Evolutionary conservation across 306 rosid species (phyloP).

Genomic region (Cicer judaicum): DNA sequence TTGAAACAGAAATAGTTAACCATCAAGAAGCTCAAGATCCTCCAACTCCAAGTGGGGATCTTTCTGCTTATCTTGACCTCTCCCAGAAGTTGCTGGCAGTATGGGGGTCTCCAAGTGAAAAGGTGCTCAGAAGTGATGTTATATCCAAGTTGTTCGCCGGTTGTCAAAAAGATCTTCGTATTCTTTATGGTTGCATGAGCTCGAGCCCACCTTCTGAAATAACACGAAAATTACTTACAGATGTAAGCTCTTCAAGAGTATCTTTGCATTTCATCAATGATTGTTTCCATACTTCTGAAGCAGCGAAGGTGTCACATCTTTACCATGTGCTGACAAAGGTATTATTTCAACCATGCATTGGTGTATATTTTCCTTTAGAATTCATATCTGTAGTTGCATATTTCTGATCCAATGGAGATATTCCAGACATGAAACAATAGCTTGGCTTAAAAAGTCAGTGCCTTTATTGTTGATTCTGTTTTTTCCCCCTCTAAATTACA

Average conservation of each 20-base stretch:
- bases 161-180: slow-evolving; percentile 72
- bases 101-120: slow-evolving; percentile 63
- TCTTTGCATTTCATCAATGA: slow-evolving; percentile 47
- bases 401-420: slow-evolving; percentile 18
- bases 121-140: slow-evolving; percentile 57
- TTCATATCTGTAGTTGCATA: slow-evolving; percentile 12
- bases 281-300: slow-evolving; percentile 55
- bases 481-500: neutral
- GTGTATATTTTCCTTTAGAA: slow-evolving; percentile 19
- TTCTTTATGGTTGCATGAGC: slow-evolving; percentile 74
- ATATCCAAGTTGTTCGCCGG: slow-evolving; percentile 67
- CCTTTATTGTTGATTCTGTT: neutral
- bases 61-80: slow-evolving; percentile 57
- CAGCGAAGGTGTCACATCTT: slow-evolving; percentile 70
- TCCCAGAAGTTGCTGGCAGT: slow-evolving; percentile 72
- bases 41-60: slow-evolving; percentile 36
- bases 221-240: slow-evolving; percentile 50
- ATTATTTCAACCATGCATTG: slow-evolving; percentile 39
- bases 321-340: slow-evolving; percentile 77
- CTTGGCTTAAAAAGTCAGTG: slow-evolving; percentile 3
- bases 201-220: slow-evolving; percentile 50
- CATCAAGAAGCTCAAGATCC: slow-evolving; percentile 49
- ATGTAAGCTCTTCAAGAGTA: slow-evolving; percentile 53
- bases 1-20: slow-evolving; percentile 54
- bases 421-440: slow-evolving; percentile 5